Evolutionary conservation across 2,329 filamentous ascomycete species (phyloP).

Genomic region (Neofusicoccum ribis): DNA sequence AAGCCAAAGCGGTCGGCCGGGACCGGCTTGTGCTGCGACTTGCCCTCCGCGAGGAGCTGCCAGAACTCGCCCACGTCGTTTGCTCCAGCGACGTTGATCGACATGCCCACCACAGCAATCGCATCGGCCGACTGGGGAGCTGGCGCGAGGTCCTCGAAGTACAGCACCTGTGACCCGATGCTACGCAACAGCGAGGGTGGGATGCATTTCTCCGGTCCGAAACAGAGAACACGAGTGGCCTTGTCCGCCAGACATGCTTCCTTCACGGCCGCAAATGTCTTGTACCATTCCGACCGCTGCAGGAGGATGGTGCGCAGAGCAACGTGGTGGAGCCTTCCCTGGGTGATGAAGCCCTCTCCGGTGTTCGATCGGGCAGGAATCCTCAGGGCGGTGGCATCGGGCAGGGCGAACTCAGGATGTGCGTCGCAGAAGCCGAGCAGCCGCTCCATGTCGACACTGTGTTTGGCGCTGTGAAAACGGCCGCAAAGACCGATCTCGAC

Average conservation of each 20-base stretch:
- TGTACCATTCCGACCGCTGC: neutral
- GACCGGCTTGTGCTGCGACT: neutral
- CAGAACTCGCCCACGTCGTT: neutral
- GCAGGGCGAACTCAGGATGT: neutral
- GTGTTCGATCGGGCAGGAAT: neutral
- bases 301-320: neutral
- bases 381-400: neutral
- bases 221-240: neutral
- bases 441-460: neutral
- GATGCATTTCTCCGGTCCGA: neutral
- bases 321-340: too few species aligned
- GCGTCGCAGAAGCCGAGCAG: neutral
- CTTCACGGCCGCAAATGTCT: neutral
- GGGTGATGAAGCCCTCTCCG: too few species aligned
- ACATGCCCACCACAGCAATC: neutral
- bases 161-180: neutral
- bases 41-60: neutral
- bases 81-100: neutral
- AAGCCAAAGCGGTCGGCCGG: neutral
- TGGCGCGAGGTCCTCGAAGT: neutral
- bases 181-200: neutral
- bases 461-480: neutral
- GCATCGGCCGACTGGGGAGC: neutral
- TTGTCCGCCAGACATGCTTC: too few species aligned
- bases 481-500: neutral